Evolutionary conservation across 768 basidiomycete species (phyloP), one percentile per base, ranked within the genome.

Genomic region (Termitomyces sp.): DNA sequence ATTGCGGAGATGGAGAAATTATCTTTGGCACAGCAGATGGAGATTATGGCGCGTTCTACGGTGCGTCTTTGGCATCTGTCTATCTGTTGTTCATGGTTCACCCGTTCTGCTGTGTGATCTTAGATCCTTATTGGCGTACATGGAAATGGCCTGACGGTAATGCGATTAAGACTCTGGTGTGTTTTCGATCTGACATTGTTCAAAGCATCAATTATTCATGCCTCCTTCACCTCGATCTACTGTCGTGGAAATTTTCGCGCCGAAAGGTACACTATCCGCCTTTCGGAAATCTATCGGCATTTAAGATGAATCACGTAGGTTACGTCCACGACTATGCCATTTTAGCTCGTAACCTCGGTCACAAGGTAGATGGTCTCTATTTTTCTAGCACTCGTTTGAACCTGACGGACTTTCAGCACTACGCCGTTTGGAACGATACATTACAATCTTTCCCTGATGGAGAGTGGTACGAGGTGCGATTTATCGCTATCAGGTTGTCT

Each of bases 241-340:
- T 7, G 82, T 87, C 3, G 82, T 90, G 60, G 87, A 91, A 67
- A 81, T 90, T 19, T 81, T 89, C 68, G 78, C 72, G 59, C 86
- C 86, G 0, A 69, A 67, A 15, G 83, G 85, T 56, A 81, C 10
- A 53, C n/a, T 17, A 10, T 40, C 26, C n/a, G 12, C 33, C 35
- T 11, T 50, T 4, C 45, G 21, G 28, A 30, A 2, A 6, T 30
- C 33, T 1, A 41, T 19, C 5, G 14, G 44, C 1, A 37, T 30
- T 19, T 35, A 31, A 30, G 21, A 3, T 1, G 45, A 11, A 23
- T 35, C 19, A 9, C 42, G 19, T 42, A 77, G 77, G 73, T 15
- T 76, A 73, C 54, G 31, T 63, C 3, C 73, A 74, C 43, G 76
- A 79, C 55, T 77, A 79, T 53, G 71, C 74, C 57, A 69, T 78